Conservation (phyloP, 1,284 basidiomycete species). For the Vanrija sp. region DNA sequence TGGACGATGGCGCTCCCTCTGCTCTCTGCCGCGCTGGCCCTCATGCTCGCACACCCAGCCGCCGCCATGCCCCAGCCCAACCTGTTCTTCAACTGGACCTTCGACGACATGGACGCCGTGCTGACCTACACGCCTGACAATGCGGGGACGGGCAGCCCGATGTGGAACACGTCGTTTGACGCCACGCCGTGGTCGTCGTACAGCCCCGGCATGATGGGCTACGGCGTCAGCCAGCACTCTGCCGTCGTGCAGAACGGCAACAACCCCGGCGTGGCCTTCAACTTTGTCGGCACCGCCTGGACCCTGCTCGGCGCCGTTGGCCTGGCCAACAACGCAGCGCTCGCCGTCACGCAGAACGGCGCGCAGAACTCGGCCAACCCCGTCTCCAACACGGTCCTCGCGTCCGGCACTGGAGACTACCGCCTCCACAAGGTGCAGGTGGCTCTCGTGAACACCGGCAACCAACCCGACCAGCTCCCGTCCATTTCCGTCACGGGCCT, state of each 20-base stretch:
- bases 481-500: background rate
- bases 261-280: no score
- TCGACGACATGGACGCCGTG: background rate
- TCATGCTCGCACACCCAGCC: no score
- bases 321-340: no score
- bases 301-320: no score
- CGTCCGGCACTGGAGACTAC: background rate
- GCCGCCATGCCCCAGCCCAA: background rate
- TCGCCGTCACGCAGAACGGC: no score
- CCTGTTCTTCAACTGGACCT: background rate
- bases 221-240: background rate
- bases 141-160: no score
- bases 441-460: background rate
- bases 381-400: no score
- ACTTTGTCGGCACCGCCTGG: no score
- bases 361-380: no score
- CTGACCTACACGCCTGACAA: background rate
- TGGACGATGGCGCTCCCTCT: no score
- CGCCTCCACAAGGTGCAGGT: conserved; percentile 8
- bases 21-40: no score
- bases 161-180: conserved; percentile 4
- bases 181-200: conserved; percentile 1
- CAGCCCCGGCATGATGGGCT: background rate
- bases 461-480: background rate
- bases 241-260: no score